These are phyloP conservation scores for Aureobasidium sp. DNA, from an alignment of 2,329 filamentous ascomycete genomes.

Conservation along the genomic window DNA sequence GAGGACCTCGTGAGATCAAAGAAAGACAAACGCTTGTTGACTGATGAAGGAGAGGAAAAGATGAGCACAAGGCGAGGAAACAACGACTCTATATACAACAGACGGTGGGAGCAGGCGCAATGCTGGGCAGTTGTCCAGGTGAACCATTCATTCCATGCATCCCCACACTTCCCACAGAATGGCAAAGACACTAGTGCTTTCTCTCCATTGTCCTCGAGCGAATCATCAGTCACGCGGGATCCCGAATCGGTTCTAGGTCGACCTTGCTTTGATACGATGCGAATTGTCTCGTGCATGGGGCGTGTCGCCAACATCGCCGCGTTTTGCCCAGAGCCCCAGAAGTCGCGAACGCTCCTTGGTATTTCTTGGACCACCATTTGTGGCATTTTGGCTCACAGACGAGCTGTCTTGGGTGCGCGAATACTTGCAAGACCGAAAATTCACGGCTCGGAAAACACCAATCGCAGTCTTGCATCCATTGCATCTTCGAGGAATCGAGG, in stretches of 20 bases:
- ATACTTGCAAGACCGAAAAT: neutral
- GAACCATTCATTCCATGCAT: constrained; percentile 9
- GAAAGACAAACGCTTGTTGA: constrained; percentile 1
- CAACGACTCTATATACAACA: constrained; percentile 11
- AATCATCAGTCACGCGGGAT: constrained; percentile 4
- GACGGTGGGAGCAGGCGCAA: neutral
- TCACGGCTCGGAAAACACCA: neutral
- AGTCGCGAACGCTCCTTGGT: constrained; percentile 12
- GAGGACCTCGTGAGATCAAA: neutral
- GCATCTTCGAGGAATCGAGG: neutral
- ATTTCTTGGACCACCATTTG: constrained; percentile 6
- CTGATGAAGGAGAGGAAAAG: neutral
- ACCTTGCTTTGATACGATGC: constrained; percentile 1
- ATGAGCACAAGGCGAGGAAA: neutral
- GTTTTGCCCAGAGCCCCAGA: constrained; percentile 8
- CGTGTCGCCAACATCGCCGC: neutral
- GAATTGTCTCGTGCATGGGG: constrained; percentile 13
- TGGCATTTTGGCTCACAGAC: constrained; percentile 4
- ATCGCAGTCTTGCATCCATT: no score
- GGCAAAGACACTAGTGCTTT: neutral
- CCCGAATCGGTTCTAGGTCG: constrained; percentile 2
- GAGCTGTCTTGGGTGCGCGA: neutral
- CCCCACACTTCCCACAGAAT: neutral
- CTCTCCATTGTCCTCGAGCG: constrained; percentile 10
- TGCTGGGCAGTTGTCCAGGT: constrained; percentile 9